Base-by-base conservation (phyloP, 352 stramenopile species). In the Pythium vanterpoolii region DNA sequence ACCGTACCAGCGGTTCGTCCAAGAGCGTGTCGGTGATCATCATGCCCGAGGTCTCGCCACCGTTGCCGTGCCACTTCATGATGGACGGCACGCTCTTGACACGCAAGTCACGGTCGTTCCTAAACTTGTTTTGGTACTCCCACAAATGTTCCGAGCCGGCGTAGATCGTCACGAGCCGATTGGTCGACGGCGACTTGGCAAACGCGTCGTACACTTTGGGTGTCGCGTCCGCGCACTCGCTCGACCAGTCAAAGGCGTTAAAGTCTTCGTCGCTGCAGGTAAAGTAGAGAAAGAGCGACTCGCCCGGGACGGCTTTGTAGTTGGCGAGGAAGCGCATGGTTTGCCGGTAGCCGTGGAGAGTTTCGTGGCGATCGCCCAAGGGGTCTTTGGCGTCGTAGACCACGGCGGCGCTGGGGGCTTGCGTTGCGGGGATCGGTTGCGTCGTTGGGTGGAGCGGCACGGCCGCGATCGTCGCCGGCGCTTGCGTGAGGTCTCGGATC, bases 241-340 rank as follows among this genome's bases (percentile, higher is more conserved):
- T 60, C 10, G 65, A 79, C 77, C 79, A 89, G 61, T 89, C 74
- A 34, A 76, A 52, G 57, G 65, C 50, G 1, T 62, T 66, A 19
- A 72, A 72, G 33, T 82, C 51, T 21, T 68, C 66, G 46, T 85
- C 74, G 18, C 76, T 83, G 64, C 79, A 90, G 3, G 72, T 81
- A 56, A 90, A 90, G 50, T 87, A 87, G 14, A 88, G 62, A 51
- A 87, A 87, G n/a, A 90, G 51, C 13, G 72, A 54, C 28, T 86
- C 74, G 46, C 67, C 34, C 1, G 51, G 16, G 7, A 11, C 18
- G 49, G 51, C 27, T 40, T 77, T 34, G 16, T 87, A 86, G 23
- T 69, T 71, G 52, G 69, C 53, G 7, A 90, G 61, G 60, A 77
- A 87, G 18, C 72, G 58, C 21, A 80, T 66, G 4, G 68, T 83